Base-by-base conservation (phyloP, 768 basidiomycete species). In the Pulveroboletus ravenelii region DNA sequence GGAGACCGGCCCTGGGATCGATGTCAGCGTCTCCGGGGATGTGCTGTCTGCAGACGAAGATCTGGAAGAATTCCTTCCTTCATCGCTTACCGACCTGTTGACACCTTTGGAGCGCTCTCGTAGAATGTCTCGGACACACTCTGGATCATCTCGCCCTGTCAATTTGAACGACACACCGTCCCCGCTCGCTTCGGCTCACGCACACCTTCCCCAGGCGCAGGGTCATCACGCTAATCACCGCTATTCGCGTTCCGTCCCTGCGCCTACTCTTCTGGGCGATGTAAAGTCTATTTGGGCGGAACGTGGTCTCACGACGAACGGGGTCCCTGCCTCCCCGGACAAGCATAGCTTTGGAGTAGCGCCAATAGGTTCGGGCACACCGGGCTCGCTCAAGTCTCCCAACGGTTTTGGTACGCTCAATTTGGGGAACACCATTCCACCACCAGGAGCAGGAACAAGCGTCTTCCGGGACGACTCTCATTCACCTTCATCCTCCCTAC, bases 31-130 rank as follows among this genome's bases (percentile, higher is more conserved):
- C 18, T 52, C 78, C 70, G 56, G 41, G 39, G 78, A 84, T 17
- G 20, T 43, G 7, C 35, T 57, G 12, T 36, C 45, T 5, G 37
- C 43, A 25, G 87, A 87, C 43, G 90, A 84, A 40, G 89, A 93
- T 57, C 63, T 90, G 42, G 91, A 93, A 62, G 93, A 93, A 50
- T 89, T 97, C 65, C 66, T 98, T 29, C 95, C 95, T 0, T 84
- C 88, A 48, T 89, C 86, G 5, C 72, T 98, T 41, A 90, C 84
- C 25, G 94, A 97, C 53, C 75, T 98, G 7, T 73, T 98, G 41
- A 95, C 93, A 0, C 89, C 90, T 0, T 87, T 85, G 58, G 95
- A 97, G 70, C 78, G 85, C 55, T 86, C 80, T 30, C 75, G 94
- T 30, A 74, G 93, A 39, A 84, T 91, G 79, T 88, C 86, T 29